Base-by-base conservation (phyloP, 352 stramenopile species). In the Pythium guiyangense region DNA sequence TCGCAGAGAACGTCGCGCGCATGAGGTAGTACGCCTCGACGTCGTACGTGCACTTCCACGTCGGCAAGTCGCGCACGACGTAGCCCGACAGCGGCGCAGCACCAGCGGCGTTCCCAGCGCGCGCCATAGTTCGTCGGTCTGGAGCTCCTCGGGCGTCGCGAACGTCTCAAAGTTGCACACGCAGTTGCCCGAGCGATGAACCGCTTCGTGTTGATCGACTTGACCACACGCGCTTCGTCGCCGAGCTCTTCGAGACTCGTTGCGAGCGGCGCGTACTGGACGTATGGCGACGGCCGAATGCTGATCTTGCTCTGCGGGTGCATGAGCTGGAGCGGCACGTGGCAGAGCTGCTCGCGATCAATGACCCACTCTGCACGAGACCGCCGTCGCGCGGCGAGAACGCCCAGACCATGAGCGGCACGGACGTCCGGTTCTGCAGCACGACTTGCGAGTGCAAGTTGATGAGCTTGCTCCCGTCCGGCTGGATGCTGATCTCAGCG, bases 231-330 rank as follows among this genome's bases (percentile, higher is more conserved):
- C 40, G 80, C 63, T 64, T 94, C 78, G 57, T 91, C 81, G 0
- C 80, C 79, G 11, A 96, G 70, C 20, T 92, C 84, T 65, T 92
- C 82, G 18, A 96, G 68, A 39, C 73, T 91, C 10, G 86, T 89
- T 35, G 84, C 81, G 6, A 96, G 48, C 27, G 86, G 86, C 11
- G 86, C 86, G 60, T 93, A 96, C 47, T 94, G 82, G 18, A 93
- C 83, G 48, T 90, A 90, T 8, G 81, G 79, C 1, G 84, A 96
- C 54, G 86, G 86, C 2, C 80, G 71, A 42, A 96, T 79, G 67
- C 86, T 96, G 57, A 96, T 88, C 66, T 93, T 92, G 63, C 82
- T 93, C 26, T 93, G 82, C 12, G 84, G 80, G 35, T 96, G 86
- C 17, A 94, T 91, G 34, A 96, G 72, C 46, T 92, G 69, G 11